Conservation (phyloP, 768 basidiomycete genomes). For the Obba rivulosa region DNA sequence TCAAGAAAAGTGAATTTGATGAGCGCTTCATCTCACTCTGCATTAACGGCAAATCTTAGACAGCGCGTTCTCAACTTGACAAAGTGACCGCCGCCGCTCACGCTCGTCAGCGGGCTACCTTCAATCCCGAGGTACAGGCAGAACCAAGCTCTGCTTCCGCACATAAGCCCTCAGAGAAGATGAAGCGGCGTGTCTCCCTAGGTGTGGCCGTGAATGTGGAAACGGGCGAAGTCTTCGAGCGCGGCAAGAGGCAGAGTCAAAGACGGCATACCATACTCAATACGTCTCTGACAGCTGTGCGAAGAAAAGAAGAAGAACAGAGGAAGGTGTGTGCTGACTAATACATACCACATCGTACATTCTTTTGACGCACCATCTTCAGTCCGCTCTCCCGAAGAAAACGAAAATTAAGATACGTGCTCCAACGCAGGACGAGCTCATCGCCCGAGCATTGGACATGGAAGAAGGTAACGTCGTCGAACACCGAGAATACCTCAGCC, state of each 20-base stretch:
- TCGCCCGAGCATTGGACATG: slow-evolving; percentile 76
- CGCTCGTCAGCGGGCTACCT: slow-evolving; percentile 59
- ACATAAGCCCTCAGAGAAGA: slow-evolving; percentile 16
- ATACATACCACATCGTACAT: not conserved
- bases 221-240: slow-evolving; percentile 51
- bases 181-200: slow-evolving; percentile 48
- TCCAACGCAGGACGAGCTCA: slow-evolving; percentile 78
- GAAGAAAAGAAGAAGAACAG: slow-evolving; percentile 59
- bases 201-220: slow-evolving; percentile 52
- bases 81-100: slow-evolving; percentile 64
- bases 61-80: slow-evolving; percentile 50
- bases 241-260: slow-evolving; percentile 49
- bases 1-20: slow-evolving; percentile 38
- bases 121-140: slow-evolving; percentile 47
- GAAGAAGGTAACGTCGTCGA: slow-evolving; percentile 82
- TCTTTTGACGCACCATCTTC: not conserved
- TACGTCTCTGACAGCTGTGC: slow-evolving; percentile 58
- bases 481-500: slow-evolving; percentile 70
- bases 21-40: not conserved
- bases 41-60: slow-evolving; percentile 30
- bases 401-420: slow-evolving; percentile 43
- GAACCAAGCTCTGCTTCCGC: slow-evolving; percentile 14
- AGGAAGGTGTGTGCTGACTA: slow-evolving; percentile 44
- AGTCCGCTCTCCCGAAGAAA: slow-evolving; percentile 55
- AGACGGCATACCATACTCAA: slow-evolving; percentile 68